Conservation (phyloP, 139 green algal genomes). For the Coccomyxa sp. region DNA sequence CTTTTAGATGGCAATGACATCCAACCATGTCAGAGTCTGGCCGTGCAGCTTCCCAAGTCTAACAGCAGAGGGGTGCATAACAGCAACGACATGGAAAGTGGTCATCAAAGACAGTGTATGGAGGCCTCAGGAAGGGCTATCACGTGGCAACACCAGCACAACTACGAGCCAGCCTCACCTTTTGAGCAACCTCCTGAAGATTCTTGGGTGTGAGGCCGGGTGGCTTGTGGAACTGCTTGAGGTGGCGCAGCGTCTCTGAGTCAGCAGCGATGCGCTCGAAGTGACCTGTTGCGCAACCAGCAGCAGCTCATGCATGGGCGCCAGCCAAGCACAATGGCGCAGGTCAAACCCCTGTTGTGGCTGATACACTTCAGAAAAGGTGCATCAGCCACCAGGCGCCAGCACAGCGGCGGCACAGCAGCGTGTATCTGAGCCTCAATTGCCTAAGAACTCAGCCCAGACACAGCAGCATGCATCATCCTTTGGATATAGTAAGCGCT, state of each 20-base stretch:
- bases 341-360: too few species aligned
- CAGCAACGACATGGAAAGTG: background rate
- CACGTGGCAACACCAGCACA: background rate
- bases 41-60: background rate
- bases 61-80: background rate
- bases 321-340: too few species aligned
- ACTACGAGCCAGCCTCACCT: background rate
- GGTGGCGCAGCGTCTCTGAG: conserved; percentile 16
- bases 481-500: too few species aligned
- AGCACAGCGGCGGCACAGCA: too few species aligned
- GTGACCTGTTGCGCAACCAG: too few species aligned
- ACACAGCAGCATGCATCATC: too few species aligned
- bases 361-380: too few species aligned
- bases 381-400: too few species aligned
- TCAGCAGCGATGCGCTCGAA: conserved; percentile 12
- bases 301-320: too few species aligned
- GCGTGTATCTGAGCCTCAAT: too few species aligned
- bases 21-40: background rate
- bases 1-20: background rate
- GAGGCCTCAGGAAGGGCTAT: background rate
- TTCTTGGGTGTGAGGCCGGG: background rate
- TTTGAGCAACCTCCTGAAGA: conserved; percentile 11
- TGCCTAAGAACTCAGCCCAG: too few species aligned
- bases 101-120: background rate
- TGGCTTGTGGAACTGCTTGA: conserved; percentile 2